Percentiles rank a stretch among this genome's conserved stretches.
Conservation (phyloP, 257 asterid species). For the Fraxinus cuspidata region DNA sequence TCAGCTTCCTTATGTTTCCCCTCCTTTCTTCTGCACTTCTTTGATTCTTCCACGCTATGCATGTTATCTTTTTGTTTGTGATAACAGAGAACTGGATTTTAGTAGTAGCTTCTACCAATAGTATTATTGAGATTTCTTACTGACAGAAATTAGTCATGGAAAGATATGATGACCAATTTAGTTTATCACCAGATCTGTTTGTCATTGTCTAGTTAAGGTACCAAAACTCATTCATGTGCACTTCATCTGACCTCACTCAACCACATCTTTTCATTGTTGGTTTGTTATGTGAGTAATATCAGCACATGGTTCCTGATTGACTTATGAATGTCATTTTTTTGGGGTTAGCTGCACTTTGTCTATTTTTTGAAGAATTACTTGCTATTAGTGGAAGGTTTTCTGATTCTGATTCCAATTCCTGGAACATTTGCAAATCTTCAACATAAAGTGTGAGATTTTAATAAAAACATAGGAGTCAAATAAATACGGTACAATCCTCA, state of each 20-base stretch:
- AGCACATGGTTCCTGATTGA: not conserved
- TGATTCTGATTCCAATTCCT: not conserved
- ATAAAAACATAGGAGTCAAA: not conserved
- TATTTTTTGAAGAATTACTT: not conserved
- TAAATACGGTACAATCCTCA: not conserved
- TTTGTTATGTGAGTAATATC: conserved; percentile 3
- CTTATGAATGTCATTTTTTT: not conserved
- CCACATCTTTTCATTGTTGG: not conserved
- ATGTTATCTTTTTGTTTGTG: not conserved
- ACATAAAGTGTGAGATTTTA: not conserved
- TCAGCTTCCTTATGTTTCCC: not conserved
- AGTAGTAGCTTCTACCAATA: not conserved
- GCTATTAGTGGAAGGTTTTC: not conserved
- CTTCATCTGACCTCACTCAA: not conserved
- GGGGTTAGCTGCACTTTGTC: not conserved
- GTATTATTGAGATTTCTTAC: not conserved
- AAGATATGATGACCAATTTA: not conserved
- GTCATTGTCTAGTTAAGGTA: not conserved
- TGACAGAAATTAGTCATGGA: not conserved
- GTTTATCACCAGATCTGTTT: not conserved
- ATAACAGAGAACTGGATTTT: not conserved
- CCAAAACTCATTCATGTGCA: not conserved
- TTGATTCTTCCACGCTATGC: not conserved
- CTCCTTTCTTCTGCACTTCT: not conserved
- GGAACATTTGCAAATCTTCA: not conserved